Base-by-base conservation (phyloP, 2,329 filamentous ascomycete genomes). In the Aspergillus cejpii region DNA sequence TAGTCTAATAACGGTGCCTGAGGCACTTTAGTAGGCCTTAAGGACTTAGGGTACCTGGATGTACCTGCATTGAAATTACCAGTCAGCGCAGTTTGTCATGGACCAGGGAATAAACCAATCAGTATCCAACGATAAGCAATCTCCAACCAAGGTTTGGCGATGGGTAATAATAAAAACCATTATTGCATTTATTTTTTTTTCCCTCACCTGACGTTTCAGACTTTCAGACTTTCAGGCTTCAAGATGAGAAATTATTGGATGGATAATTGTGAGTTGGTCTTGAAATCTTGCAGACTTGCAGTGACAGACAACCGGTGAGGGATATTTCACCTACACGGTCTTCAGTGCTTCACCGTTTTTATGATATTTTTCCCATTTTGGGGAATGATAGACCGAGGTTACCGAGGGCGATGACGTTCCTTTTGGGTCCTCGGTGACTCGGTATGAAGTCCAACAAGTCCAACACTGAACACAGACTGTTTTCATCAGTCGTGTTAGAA, bases 41-140 rank as follows among this genome's bases (percentile, higher is more conserved):
- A n/a, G n/a, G n/a, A n/a, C n/a, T n/a, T n/a, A n/a, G n/a, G n/a
- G n/a, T n/a, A n/a, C n/a, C n/a, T n/a, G n/a, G n/a, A n/a, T n/a
- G n/a, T n/a, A n/a, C 31, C 19, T 7, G 26, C 4, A 10, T 7
- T 4, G 27, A 17, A 44, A 20, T 48, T n/a, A n/a, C 44, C 47
- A 61, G 60, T 65, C 62, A 64, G 57, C 60, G 48, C 21, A 37
- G 56, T 65, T 58, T 63, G 62, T 65, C 62, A 65, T 53, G 50
- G 15, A 21, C 8, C 15, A n/a, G 11, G 7, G 3, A 7, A 21
- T 7, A 26, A 36, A 21, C 61, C 61, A 64, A 64, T 63, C 31
- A 58, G 39, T 14, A 7, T 1, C 0, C 15, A 1, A 11, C 53
- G 61, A 64, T 64, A 64, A 63, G 61, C 20, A 49, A 50, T 39